Base-by-base conservation (phyloP, 345 rosid genomes). In the Gossypium longicalyx region DNA sequence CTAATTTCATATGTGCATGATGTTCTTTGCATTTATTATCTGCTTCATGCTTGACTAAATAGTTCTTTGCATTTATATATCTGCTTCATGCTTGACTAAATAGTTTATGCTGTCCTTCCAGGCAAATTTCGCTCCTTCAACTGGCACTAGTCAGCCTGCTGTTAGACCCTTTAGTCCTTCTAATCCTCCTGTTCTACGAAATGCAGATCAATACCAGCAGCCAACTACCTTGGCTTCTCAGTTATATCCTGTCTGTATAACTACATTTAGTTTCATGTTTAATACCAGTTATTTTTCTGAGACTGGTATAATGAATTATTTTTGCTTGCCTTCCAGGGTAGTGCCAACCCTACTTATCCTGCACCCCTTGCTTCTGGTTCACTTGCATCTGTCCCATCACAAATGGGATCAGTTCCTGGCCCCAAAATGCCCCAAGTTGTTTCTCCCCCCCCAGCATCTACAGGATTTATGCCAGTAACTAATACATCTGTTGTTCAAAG, bases 131-230 rank as follows among this genome's bases (percentile, higher is more conserved):
- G 78, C 85, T 74, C 85, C 92, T 25, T 9, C 64, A 41, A 86
- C 89, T 58, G 85, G 73, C 51, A 75, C 78, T 80, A 67, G 82
- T 70, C 95, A 91, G 83, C 86, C 86, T 63, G 70, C 87, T 20
- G 78, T 84, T 41, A 91, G 91, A 86, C 76, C 95, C 12, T 96
- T 96, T 74, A 85, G 90, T 75, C 99, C 99, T 78, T 84, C 97
- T 47, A 86, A 89, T 81, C 92, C 87, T 77, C 82, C 90, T 80
- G 88, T 81, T 64, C 88, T 91, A 82, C 90, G 81, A 83, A 91
- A 90, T 77, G 91, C 89, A 19, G 93, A 85, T 66, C 97, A 90
- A 79, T 96, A 88, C 80, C 97, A 93, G 87, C 97, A 89, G 80
- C 89, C 86, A 44, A 74, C 88, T 57, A 86, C 90, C 57, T 76